Base-by-base conservation (phyloP, 805 yeast genomes). In the Zygoascus biomembranicola region DNA sequence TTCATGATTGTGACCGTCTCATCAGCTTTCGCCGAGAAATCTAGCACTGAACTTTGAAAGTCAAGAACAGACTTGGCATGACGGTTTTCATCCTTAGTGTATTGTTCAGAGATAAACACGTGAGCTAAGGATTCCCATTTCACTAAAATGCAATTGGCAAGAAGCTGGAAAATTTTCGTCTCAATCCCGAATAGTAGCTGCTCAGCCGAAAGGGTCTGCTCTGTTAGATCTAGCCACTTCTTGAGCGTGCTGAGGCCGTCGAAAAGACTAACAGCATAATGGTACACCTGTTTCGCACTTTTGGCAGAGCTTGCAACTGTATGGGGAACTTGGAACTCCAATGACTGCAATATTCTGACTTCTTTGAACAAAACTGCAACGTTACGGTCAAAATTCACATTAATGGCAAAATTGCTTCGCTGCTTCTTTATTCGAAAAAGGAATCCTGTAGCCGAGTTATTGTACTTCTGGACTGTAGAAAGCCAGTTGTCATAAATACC, bases 301-400 rank as follows among this genome's bases (percentile, higher is more conserved):
- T 79, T 73, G 0, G 87, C 73, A 28, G 71, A 73, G 1, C 76
- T 61, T 13, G 70, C 57, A 2, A 85, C 55, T 5, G 73, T 60
- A 26, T 77, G 77, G 0, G 96, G 92, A 0, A 88, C 67, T 8
- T 76, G 77, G 61, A 74, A 79, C 0, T 79, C 82, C 56, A 81
- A 65, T 56, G 73, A 67, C 5, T 70, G 64, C 32, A 86, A 62
- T 48, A 76, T 75, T 43, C 78, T 66, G 1, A 80, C 77, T 60
- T 86, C 88, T 52, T 78, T 75, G 65, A 77, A 75, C 9, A 80
- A 61, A 0, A 69, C 60, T 39, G 76, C 61, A 2, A 72, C 55
- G 1, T 73, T 61, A 2, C 67, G 67, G 58, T 83, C 80, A 62
- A 84, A 80, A 55, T 83, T 82, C 5, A 84, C 75, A 0, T 60